Evolutionary conservation across 1,284 basidiomycete species (phyloP), one percentile per base, ranked within the genome.

Genomic region (Inonotus obliquus): DNA sequence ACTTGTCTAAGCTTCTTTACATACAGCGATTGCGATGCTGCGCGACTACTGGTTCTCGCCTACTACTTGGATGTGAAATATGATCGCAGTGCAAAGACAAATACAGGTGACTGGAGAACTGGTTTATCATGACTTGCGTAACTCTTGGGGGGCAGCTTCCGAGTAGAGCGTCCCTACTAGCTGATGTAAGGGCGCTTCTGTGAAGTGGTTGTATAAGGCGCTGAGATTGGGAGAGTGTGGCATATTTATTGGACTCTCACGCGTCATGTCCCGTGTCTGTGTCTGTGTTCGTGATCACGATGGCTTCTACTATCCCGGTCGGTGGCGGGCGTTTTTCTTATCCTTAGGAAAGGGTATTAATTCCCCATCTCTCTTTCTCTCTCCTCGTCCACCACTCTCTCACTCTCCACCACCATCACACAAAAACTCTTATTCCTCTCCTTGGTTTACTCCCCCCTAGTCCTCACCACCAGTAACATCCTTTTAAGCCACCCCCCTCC

Each of bases 371-470:
- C 47, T 32, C 45, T 17, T 32, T 37, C 19, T n/a, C n/a, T 35
- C 27, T 47, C 59, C 53, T n/a, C 41, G 17, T n/a, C 17, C 19
- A 44, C 17, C 17, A 14, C 41, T n/a, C 11, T 56, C 47, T 45
- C 37, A 25, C 54, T 52, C 55, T 17, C 25, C 53, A 47, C 35
- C 49, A 39, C 37, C 51, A 23, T 29, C n/a, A n/a, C n/a, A n/a
- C n/a, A n/a, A n/a, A 29, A 25, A 23, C 44, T 35, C 29, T 7
- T 32, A 38, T 47, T 29, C 45, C 45, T 35, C 53, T 49, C 54
- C 55, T 47, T 56, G 54, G 53, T 61, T 61, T 61, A 55, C 59
- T 27, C 39, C 27, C 54, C 48, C 59, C 47, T 49, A 25, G 17
- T n/a, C 35, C 35, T 37, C 54, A 2, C 17, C 11, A 17, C 11